Conservation (phyloP, 2,329 filamentous ascomycete species). For the Tolypocladium ovalisporum region DNA sequence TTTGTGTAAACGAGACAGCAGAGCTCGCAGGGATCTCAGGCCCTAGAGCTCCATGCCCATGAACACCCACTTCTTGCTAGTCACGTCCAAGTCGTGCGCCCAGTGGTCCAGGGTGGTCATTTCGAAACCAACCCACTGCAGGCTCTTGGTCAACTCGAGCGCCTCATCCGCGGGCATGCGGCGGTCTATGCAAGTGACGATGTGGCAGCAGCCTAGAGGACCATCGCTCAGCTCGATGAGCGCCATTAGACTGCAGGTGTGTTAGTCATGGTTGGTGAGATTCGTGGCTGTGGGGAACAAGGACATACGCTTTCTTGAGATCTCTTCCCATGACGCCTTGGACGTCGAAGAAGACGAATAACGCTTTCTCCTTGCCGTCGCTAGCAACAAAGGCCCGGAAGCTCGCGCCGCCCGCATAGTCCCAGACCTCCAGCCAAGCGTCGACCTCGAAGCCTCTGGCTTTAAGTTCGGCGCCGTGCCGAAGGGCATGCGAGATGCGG, state of each 20-base stretch:
- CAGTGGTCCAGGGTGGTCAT: constrained; percentile 71
- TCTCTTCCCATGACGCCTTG: constrained; percentile 60
- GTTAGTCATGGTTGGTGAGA: constrained; percentile 1
- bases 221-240: constrained; percentile 78
- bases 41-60: constrained; percentile 75
- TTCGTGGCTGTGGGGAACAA: background rate
- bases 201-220: constrained; percentile 63
- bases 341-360: constrained; percentile 81
- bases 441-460: constrained; percentile 29
- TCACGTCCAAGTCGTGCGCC: constrained; percentile 50
- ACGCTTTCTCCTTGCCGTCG: constrained; percentile 55
- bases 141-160: constrained; percentile 62
- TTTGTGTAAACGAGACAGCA: constrained; percentile 3
- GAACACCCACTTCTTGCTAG: constrained; percentile 74
- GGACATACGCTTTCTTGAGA: constrained; percentile 73
- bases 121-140: constrained; percentile 90
- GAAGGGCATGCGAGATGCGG: constrained; percentile 26
- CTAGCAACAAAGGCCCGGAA: constrained; percentile 80
- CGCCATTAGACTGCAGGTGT: constrained; percentile 60
- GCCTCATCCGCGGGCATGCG: constrained; percentile 49
- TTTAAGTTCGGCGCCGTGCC: constrained; percentile 13
- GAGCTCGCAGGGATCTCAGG: constrained; percentile 3
- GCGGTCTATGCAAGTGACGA: constrained; percentile 75
- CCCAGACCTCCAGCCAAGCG: constrained; percentile 70
- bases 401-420: constrained; percentile 72